Evolutionary conservation across 805 yeast species (phyloP), one percentile per base, ranked within the genome.

Genomic region (Wickerhamomyces canadensis): DNA sequence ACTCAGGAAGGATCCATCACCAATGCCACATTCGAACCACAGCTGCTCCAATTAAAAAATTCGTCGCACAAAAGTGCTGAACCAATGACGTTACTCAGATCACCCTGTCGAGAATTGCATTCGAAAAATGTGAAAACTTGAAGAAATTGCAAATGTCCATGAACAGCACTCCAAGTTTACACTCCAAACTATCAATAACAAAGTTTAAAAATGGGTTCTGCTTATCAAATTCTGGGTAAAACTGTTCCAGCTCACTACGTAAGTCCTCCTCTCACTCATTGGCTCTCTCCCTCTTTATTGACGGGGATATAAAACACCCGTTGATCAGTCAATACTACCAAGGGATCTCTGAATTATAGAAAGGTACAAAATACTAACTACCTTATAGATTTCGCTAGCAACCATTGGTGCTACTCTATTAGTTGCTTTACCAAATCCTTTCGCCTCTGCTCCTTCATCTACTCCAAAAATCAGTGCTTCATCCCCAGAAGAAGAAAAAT

Each of bases 401-500:
- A 87, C 96, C 31, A 70, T 89, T 53, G 80, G 83, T 47, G 61
- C 80, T 23, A 81, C 85, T 36, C 76, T 74, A 27, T 69, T 78
- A 33, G 62, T 78, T 37, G 78, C 74, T 43, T 61, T 70, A 34
- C 93, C 93, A 59, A 83, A 85, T 62, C 86, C 89, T 62, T 79
- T 63, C 37, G 52, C 61, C 9, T 26, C 51, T 10, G 16, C 47
- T 17, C 42, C 44, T 38, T 65, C 78, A 19, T 69, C 74, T 47
- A 70, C 78, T 48, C 74, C 81, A 53, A 68, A 72, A 44, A 74
- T 87, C 61, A 75, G 77, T 47, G 95, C 95, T 47, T 63, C 78
- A 39, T 75, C 88, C 35, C 78, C 87, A 51, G 97, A 87, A 57
- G 97, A 89, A 70, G 95, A 85, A 64, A 79, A 82, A 62, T 89